Base-by-base conservation (phyloP, 768 basidiomycete species). In the Podaxis sp. region DNA sequence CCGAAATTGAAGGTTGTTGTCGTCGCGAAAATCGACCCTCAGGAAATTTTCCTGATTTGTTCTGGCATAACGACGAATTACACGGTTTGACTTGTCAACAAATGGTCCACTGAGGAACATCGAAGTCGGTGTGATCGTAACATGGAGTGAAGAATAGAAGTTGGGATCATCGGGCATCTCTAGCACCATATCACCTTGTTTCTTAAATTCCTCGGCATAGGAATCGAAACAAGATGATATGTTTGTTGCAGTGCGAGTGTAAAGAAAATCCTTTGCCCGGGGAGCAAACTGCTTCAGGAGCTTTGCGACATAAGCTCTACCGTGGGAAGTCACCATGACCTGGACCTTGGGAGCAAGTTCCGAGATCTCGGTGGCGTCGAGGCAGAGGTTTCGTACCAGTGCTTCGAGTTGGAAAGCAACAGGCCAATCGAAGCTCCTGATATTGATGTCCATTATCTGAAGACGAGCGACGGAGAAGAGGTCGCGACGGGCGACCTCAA, bases 21-120 rank as follows among this genome's bases (percentile, higher is more conserved):
- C 88, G 57, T 90, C 87, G 17, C 80, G 77, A 67, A 89, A 87
- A 60, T 77, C 79, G 61, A 90, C 87, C 7, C 87, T 83, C 26
- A 90, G 66, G 68, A 91, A 91, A 26, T 76, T 79, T 63, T 83
- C 78, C 22, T 84, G 80, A 58, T 83, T 70, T 24, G 70, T 60
- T 0, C 75, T 53, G 52, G 74, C 69, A 67, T 85, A 88, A 8
- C 72, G 72, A 22, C 88, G 82, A 40, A 90, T 80, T 41, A 89
- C 79, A 3, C 86, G 75, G 65, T 90, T 91, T 0, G 86, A 85
- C 5, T 83, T 79, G 64, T 89, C 87, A 4, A 77, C 77, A 61
- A 77, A 80, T 4, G 87, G 87, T 0, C 87, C 87, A 37, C 78
- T 78, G 38, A 87, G 73, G 48, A 68, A 71, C 66, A 84, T 80